Base-by-base conservation (phyloP, 345 rosid genomes). In the Eutrema heterophyllum region DNA sequence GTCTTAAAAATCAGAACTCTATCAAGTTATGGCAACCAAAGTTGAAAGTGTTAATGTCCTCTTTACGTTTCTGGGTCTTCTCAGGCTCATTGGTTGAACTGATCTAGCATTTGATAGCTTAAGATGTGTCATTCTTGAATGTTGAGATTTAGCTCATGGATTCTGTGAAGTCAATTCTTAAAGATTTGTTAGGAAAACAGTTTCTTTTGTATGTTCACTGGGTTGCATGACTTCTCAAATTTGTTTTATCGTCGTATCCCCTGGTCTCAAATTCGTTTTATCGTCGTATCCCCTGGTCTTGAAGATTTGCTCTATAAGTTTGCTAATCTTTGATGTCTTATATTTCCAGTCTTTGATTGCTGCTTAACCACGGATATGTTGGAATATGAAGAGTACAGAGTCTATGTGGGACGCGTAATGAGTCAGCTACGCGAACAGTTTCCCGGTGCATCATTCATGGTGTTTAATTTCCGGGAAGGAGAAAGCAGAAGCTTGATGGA, bases 401-500 rank as follows among this genome's bases (percentile, higher is more conserved):
- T 71, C 52, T 85, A 86, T 64, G 76, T 88, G 8, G 78, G 83
- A 79, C 84, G 85, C 70, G 79, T 88, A 65, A 85, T 81, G 69
- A 62, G 78, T 75, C 89, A 85, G 79, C 85, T 88, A 33, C 79
- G 76, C 48, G 86, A 81, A 43, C 80, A 86, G 53, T 84, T 82
- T 57, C 87, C 88, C 4, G 81, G 80, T 63, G 88, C 87, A 53
- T 88, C 92, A 4, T 88, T 81, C 79, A 87, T 90, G 97, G 94
- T 86, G 74, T 90, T 90, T 69, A 87, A 88, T 66, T 87, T 90
- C 79, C 83, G 84, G 18, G 90, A 88, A 30, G 87, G 83, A 49
- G 85, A 77, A 68, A 49, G 76, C 33, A 87, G 75, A 72, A 90
- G 89, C 78, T 82, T 32, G 50, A 84, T 90, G 49, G 79, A 78